A percentile compares a stretch with the other conserved stretches of the same genome.
These are phyloP conservation scores for Candida namnaoensis DNA, from an alignment of 805 yeast species.

Conservation along the genomic window DNA sequence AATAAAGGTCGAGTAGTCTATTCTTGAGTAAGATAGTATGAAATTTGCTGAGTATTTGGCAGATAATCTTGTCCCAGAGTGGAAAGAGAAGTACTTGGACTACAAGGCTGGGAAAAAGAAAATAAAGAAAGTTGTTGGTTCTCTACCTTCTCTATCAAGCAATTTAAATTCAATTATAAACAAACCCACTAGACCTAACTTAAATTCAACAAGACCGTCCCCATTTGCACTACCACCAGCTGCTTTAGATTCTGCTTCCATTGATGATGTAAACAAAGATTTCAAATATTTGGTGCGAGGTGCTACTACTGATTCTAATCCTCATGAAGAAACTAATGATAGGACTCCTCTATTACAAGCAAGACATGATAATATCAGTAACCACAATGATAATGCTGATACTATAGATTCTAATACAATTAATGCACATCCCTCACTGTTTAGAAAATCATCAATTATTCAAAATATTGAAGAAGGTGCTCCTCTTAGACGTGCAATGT, in stretches of 20 bases:
- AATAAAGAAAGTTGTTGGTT: constrained; percentile 14
- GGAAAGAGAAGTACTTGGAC: constrained; percentile 78
- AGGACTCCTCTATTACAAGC: constrained; percentile 12
- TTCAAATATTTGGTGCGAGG: neutral
- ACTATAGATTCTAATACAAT: neutral
- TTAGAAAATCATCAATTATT: neutral
- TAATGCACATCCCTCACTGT: neutral
- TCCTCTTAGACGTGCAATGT: constrained; percentile 1
- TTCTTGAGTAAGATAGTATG: constrained; percentile 1
- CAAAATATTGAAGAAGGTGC: neutral
- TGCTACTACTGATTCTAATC: neutral
- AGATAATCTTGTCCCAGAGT: constrained; percentile 46
- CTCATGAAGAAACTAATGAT: constrained; percentile 7
- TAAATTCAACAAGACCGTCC: neutral
- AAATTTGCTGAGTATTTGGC: constrained; percentile 12
- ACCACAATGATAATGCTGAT: neutral
- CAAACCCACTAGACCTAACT: neutral
- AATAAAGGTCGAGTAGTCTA: no score
- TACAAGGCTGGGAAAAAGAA: constrained; percentile 36
- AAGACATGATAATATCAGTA: neutral
- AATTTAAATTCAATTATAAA: constrained; percentile 2
- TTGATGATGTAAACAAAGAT: neutral
- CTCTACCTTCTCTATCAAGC: neutral
- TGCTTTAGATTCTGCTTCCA: constrained; percentile 7
- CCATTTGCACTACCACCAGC: constrained; percentile 13